Conservation (phyloP, 2,329 filamentous ascomycete species). For the Pyricularia grisea region DNA sequence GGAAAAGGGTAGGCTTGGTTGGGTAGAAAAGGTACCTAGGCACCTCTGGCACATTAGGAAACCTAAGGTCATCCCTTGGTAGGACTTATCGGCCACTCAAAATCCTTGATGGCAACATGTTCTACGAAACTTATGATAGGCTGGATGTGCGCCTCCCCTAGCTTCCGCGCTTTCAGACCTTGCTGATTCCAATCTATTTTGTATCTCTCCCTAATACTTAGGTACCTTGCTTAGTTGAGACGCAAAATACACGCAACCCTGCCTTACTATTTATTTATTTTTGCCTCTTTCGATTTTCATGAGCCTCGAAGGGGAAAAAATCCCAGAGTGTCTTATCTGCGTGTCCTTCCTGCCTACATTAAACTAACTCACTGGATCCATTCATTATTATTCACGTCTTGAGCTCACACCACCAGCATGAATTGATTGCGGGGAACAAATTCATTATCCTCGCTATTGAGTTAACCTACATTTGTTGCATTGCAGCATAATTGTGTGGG, state of each 20-base stretch:
- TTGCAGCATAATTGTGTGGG: neutral
- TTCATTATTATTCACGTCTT: neutral
- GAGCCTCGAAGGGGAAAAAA: neutral
- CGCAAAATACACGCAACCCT: neutral
- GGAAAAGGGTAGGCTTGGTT: too few relatives aligned
- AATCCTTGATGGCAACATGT: neutral
- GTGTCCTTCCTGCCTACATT: neutral
- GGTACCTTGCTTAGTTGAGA: neutral
- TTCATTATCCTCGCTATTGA: neutral
- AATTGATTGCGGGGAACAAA: neutral
- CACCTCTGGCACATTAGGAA: too few relatives aligned
- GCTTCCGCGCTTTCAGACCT: neutral
- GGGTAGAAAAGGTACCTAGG: too few relatives aligned
- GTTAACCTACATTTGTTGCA: neutral
- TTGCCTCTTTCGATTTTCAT: neutral
- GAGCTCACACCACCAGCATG: neutral
- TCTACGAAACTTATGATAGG: neutral
- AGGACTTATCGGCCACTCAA: neutral
- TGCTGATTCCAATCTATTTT: neutral
- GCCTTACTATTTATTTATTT: neutral
- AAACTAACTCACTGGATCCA: too few relatives aligned
- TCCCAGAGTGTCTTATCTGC: neutral
- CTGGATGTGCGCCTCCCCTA: neutral
- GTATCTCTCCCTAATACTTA: neutral
- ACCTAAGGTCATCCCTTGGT: neutral